phyloP scores from a whole-genome alignment of 129 eudicot genomes.

The Oenanthe sinensis region DNA sequence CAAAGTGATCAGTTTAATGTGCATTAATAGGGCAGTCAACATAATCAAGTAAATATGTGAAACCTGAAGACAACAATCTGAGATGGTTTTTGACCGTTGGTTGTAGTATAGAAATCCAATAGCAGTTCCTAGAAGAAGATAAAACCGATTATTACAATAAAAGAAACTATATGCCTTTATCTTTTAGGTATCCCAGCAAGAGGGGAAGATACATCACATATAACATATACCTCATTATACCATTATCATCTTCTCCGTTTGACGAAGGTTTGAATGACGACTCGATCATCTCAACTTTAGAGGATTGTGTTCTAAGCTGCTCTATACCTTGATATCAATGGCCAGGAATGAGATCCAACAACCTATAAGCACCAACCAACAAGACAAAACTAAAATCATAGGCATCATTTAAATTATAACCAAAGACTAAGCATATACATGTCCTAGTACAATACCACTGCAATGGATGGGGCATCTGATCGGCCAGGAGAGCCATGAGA shows the following conservation, averaged over 20 bases:
- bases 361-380: constrained; percentile 37
- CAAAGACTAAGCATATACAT: constrained; percentile 8
- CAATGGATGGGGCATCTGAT: constrained; percentile 78
- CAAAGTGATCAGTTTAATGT: not conserved
- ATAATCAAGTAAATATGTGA: not conserved
- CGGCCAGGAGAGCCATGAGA: too few relatives aligned
- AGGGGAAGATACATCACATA: not conserved
- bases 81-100: constrained; percentile 71
- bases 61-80: constrained; percentile 90
- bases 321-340: constrained; percentile 80
- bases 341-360: constrained; percentile 90
- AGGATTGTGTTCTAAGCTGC: constrained; percentile 81
- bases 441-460: constrained; percentile 55
- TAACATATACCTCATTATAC: constrained; percentile 71
- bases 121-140: constrained; percentile 63
- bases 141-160: not conserved
- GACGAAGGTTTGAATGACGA: constrained; percentile 61
- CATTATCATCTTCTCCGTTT: constrained; percentile 65
- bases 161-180: not conserved
- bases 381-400: not conserved
- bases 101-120: constrained; percentile 64
- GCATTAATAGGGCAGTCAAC: not conserved
- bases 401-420: constrained; percentile 1
- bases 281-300: constrained; percentile 87
- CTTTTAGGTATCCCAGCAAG: not conserved